phyloP scores from a whole-genome alignment of 148 eudicot species.

The Silene uniflora region DNA sequence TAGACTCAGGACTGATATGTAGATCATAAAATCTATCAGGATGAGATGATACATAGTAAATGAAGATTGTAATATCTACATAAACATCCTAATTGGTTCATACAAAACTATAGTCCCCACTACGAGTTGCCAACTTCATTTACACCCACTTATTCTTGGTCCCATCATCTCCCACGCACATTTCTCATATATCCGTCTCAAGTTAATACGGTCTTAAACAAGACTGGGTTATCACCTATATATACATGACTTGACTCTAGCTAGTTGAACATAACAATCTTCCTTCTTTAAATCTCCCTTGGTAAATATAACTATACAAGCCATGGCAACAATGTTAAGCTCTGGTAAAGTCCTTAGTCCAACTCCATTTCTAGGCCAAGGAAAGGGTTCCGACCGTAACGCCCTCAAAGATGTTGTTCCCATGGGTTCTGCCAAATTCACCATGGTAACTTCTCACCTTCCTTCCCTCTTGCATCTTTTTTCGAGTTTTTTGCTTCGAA shows the following conservation, averaged over 20 bases:
- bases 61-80: slow-evolving; percentile 50
- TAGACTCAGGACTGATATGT: neutral
- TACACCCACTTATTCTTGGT: slow-evolving; percentile 35
- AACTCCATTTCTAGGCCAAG: slow-evolving; percentile 77
- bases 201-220: too few species aligned
- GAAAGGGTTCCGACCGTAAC: slow-evolving; percentile 47
- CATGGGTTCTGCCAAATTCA: slow-evolving; percentile 54
- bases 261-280: slow-evolving; percentile 14
- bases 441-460: slow-evolving; percentile 46
- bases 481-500: neutral
- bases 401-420: slow-evolving; percentile 65
- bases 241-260: neutral
- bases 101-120: slow-evolving; percentile 29
- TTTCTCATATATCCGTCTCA: too few species aligned
- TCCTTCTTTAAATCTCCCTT: neutral
- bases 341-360: slow-evolving; percentile 57
- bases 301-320: neutral
- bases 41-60: slow-evolving; percentile 32
- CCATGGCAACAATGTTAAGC: slow-evolving; percentile 57
- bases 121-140: slow-evolving; percentile 25
- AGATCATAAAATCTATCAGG: slow-evolving; percentile 37
- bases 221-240: too few species aligned
- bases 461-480: neutral
- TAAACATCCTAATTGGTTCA: slow-evolving; percentile 54
- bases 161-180: slow-evolving; percentile 14